Evolutionary conservation across 352 stramenopile genomes (phyloP), one percentile per base, ranked within the genome.

Genomic region (Thraustochytrium striatum): DNA sequence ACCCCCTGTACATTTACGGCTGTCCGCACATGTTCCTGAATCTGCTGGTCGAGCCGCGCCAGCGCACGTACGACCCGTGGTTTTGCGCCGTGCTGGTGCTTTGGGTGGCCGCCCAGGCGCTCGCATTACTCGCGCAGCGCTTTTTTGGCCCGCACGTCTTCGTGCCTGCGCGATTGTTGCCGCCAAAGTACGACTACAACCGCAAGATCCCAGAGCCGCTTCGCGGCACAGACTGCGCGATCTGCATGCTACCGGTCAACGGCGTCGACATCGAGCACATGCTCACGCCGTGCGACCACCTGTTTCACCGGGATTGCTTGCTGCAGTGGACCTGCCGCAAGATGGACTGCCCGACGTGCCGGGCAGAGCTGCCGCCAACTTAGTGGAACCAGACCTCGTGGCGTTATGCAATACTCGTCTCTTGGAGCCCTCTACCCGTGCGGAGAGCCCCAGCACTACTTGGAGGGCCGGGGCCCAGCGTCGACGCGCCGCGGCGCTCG

Each of bases 171-270:
- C 87, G 89, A 75, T 98, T 98, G 72, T 78, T 98, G 38, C 95
- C 95, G 1, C 92, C 95, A 43, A 98, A 98, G 85, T 98, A 97
- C 86, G 95, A 98, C 82, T 98, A 98, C 87, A 91, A 94, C 86
- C 89, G 95, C 38, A 61, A 73, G 53, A 82, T 82, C 9, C 32
- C 41, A 30, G 35, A 82, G 55, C 36, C 28, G n/a, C 39, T 75
- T 1, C 65, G 65, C 65, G 65, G 50, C 25, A 75, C 88, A 36
- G 88, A 92, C 57, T 94, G 89, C 61, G 87, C 90, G 25, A 93
- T 94, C 79, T 94, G 89, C 82, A 91, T 91, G 82, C 87, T 88
- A 80, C 82, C 85, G 59, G 91, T 85, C 35, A 70, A 83, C 62
- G 87, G 89, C 57, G 84, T 88, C 81, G 89, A 83, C 36, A 87